Percentiles rank a stretch among this genome's conserved stretches.
Evolutionary conservation across 345 rosid species (phyloP).

Genomic region (Brassica juncea): DNA sequence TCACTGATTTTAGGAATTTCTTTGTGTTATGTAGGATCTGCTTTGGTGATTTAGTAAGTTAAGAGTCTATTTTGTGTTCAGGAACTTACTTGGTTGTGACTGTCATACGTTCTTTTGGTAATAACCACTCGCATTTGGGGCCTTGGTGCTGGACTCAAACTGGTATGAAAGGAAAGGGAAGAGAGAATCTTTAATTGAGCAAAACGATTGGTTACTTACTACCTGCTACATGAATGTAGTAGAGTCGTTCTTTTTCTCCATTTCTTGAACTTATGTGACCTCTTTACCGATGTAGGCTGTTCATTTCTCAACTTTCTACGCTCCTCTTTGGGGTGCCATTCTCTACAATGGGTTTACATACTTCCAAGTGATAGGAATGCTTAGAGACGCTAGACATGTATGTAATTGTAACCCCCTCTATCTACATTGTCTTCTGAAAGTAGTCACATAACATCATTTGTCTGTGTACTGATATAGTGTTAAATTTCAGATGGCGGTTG

Average conservation of each 20-base stretch:
- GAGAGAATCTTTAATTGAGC: conserved; percentile 16
- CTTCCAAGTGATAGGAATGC: no score
- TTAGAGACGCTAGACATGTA: no score
- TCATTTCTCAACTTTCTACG: conserved; percentile 69
- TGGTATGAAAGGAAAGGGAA: conserved; percentile 83
- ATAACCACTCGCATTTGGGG: conserved; percentile 70
- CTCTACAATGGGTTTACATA: no score
- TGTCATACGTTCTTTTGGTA: conserved; percentile 80
- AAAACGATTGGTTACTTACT: neutral
- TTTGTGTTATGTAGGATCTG: neutral
- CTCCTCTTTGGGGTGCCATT: no score
- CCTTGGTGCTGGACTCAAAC: conserved; percentile 78
- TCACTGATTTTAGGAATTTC: neutral
- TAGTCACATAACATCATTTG: conserved; percentile 1
- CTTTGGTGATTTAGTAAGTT: neutral
- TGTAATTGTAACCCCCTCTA: no score
- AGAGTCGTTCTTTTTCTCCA: neutral
- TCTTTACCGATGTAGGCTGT: conserved; percentile 64
- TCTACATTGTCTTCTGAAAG: neutral
- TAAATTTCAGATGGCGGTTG: conserved; percentile 77
- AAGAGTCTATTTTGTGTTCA: conserved; percentile 29
- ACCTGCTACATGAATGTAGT: neutral
- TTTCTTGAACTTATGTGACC: conserved; percentile 5
- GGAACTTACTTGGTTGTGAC: conserved; percentile 80
- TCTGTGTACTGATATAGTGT: conserved; percentile 3